Evolutionary conservation across 1,139 yeast species (phyloP).

Genomic region (Kodamaea alishanica): DNA sequence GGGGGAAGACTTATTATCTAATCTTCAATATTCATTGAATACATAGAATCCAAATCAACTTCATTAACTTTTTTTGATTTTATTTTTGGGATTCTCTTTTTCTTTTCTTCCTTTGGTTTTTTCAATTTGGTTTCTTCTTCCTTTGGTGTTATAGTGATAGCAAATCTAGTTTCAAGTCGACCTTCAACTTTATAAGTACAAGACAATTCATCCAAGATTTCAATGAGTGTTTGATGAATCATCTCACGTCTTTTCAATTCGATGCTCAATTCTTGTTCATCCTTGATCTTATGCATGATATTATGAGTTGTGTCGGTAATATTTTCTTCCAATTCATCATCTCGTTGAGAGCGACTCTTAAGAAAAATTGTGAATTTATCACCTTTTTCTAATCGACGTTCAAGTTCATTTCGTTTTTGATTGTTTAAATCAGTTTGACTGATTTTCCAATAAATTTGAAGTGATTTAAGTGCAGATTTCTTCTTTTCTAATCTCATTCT

Average conservation of each 20-base stretch:
- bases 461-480: constrained; percentile 33
- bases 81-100: constrained; percentile 9
- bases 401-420: constrained; percentile 38
- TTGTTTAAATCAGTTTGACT: constrained; percentile 37
- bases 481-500: constrained; percentile 34
- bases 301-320: constrained; percentile 8
- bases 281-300: constrained; percentile 9
- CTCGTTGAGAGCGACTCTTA: constrained; percentile 13
- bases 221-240: constrained; percentile 24
- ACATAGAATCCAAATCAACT: constrained; percentile 35
- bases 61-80: constrained; percentile 23
- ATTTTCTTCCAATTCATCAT: constrained; percentile 9
- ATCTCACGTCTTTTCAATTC: constrained; percentile 32
- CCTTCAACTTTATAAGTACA: constrained; percentile 34
- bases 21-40: constrained; percentile 42
- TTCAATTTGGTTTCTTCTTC: constrained; percentile 3
- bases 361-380: constrained; percentile 32
- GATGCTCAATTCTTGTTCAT: constrained; percentile 22
- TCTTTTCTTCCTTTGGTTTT: constrained; percentile 3
- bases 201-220: constrained; percentile 27
- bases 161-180: constrained; percentile 19
- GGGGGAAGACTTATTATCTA: constrained; percentile 10
- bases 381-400: constrained; percentile 29
- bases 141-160: constrained; percentile 14
- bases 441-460: constrained; percentile 39